Base-by-base conservation (phyloP, 208 protist genomes). In the Endotrypanum monterogeii region DNA sequence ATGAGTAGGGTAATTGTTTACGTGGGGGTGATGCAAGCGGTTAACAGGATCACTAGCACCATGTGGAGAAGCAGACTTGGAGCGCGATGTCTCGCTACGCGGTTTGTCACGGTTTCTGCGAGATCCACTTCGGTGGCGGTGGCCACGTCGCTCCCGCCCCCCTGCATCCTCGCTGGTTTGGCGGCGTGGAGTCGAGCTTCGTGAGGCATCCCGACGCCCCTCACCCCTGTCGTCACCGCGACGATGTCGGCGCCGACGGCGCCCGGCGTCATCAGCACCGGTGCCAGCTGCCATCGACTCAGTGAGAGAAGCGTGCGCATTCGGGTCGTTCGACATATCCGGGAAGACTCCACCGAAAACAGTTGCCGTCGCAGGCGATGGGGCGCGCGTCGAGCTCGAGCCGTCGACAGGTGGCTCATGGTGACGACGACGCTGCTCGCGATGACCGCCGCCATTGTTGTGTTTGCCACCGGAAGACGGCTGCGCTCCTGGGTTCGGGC, bases 391-490 rank as follows among this genome's bases (percentile, higher is more conserved):
- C 14, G 67, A 54, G 52, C 48, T 48, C 3, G 48, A 51, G 46
- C 52, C 62, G 6, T 75, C 57, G 3, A 63, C 56, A 23, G 76
- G 55, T 30, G 62, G 62, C 9, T 44, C 65, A 57, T 72, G 55
- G 46, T 46, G 57, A 30, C 60, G 62, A 8, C 46, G 76, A 12
- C 65, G 70, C 0, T 56, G 70, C 37, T 76, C 76, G 12, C 76
- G 70, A 25, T 46, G 61, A 20, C 63, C 32, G 20, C 48, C 51
- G n/a, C 52, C 35, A 65, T 20, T 23, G 23, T 2, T 23, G 60
- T 65, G 14, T n/a, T 39, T 44, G 16, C 35, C 9, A 2, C 20
- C 5, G 32, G 60, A 48, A 44, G 37, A 20, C 12, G 16, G 46
- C 50, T 71, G n/a, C 63, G 63, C 60, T 18, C 39, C 35, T 14